Base-by-base conservation (phyloP, 176 grass and related monocot genomes). In the Ensete ventricosum region DNA sequence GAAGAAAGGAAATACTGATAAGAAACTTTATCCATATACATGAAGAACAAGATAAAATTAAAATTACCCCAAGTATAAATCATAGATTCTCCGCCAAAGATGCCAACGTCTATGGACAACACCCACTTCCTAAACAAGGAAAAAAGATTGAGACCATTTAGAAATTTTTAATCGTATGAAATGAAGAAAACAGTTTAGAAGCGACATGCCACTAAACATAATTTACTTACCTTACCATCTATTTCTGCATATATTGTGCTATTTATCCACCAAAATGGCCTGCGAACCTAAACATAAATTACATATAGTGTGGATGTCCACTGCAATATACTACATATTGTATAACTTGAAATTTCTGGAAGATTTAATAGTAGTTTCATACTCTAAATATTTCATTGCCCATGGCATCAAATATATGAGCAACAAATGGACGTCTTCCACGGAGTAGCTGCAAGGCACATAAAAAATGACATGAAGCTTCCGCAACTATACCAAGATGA, bases 1-100 rank as follows among this genome's bases (percentile, higher is more conserved):
- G 67, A 83, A 79, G 9, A 71, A 78, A 25, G 20, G 11, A 73
- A 55, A 19, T 62, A 69, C 48, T 81, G 23, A 67, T n/a, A 77
- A 53, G 63, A 57, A 67, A 53, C 68, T 76, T 72, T 62, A 9
- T 12, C 73, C 49, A 81, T 53, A 78, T 73, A 67, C 60, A 9
- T 78, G 62, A 50, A 21, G 57, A 21, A 7, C 62, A 29, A 48
- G 19, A 59, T 62, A 78, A 67, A 72, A 59, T 25, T 1, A 34
- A 67, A 62, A 66, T 87, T 93, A 98, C 95, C 95, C 95, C 85
- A 98, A 91, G 70, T 98, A 98, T 48, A 98, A 84, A 64, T 98
- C 95, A 91, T 98, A 98, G 82, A 93, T 93, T 80, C 95, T 87
- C 67, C 86, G 90, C 95, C 88, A 98, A 72, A 98, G 84, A 89